Evolutionary conservation across 2,329 filamentous ascomycete genomes (phyloP).

Genomic region (Fusarium fracticaudum): DNA sequence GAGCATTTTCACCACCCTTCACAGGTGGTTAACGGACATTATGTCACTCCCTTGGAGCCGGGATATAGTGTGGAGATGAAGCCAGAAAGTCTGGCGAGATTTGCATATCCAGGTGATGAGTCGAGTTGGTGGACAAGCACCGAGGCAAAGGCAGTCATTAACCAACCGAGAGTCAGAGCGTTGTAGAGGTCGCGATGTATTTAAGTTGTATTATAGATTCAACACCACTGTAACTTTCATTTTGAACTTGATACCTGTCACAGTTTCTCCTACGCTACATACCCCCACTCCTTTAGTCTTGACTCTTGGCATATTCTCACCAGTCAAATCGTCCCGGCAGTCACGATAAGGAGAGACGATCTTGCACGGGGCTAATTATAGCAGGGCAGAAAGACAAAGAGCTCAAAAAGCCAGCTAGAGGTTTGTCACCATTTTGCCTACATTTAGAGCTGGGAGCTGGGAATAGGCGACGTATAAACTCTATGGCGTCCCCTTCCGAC

Average conservation of each 20-base stretch:
- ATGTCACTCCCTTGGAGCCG: constrained; percentile 81
- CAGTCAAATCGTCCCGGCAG: rapidly evolving
- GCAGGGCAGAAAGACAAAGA: background rate
- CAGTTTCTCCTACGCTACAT: background rate
- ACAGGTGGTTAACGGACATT: constrained; percentile 83
- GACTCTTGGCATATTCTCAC: background rate
- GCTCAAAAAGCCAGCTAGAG: background rate
- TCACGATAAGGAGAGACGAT: rapidly evolving
- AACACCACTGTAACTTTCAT: rapidly evolving
- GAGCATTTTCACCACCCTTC: constrained; percentile 89
- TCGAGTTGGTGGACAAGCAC: constrained; percentile 87
- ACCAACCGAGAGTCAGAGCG: background rate
- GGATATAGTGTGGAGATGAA: constrained; percentile 97
- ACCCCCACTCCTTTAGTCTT: no score
- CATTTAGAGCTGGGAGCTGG: background rate
- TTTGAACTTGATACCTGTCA: rapidly evolving
- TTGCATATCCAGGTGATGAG: constrained; percentile 77
- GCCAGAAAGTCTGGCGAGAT: constrained; percentile 82
- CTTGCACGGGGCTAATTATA: rapidly evolving
- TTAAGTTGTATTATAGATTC: rapidly evolving
- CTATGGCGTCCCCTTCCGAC: background rate
- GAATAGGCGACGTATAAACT: background rate
- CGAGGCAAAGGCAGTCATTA: constrained; percentile 59
- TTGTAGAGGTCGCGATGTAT: background rate
- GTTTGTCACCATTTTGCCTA: background rate